A percentile compares a stretch with the other conserved stretches of the same genome.
Evolutionary conservation across 1,284 basidiomycete genomes (phyloP).

Genomic region (Irpex rosettiformis): DNA sequence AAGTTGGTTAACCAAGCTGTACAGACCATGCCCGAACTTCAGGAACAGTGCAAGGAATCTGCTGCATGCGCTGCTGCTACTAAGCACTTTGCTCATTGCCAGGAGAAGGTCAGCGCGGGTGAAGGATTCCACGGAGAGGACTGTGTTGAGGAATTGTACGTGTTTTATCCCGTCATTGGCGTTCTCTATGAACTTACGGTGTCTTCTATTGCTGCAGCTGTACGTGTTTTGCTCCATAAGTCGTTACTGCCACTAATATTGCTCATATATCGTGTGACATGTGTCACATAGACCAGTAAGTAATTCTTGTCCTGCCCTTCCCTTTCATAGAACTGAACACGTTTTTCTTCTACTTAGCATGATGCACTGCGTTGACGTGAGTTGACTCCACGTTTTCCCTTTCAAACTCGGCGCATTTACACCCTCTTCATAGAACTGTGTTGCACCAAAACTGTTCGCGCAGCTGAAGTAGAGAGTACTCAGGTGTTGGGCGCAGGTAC

Average conservation of each 20-base stretch:
- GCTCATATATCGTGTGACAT: constrained; percentile 7
- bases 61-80: constrained; percentile 67
- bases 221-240: constrained; percentile 34
- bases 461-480: constrained; percentile 46
- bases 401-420: constrained; percentile 12
- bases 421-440: constrained; percentile 51
- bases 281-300: constrained; percentile 58
- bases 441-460: constrained; percentile 78
- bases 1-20: constrained; percentile 3
- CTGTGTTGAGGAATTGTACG: constrained; percentile 82
- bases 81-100: constrained; percentile 89
- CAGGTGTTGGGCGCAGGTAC: background rate
- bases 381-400: constrained; percentile 25
- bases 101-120: constrained; percentile 80
- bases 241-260: constrained; percentile 7
- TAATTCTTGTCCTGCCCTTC: background rate
- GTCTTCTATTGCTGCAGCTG: constrained; percentile 34
- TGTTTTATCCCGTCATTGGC: constrained; percentile 1
- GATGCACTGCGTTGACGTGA: constrained; percentile 89
- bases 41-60: constrained; percentile 72
- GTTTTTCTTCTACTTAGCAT: constrained; percentile 43
- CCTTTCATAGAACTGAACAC: constrained; percentile 6
- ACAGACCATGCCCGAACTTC: constrained; percentile 62
- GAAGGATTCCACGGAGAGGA: constrained; percentile 86
- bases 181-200: background rate